Conservation (phyloP, 2,329 filamentous ascomycete genomes). For the Penicillium sp. region DNA sequence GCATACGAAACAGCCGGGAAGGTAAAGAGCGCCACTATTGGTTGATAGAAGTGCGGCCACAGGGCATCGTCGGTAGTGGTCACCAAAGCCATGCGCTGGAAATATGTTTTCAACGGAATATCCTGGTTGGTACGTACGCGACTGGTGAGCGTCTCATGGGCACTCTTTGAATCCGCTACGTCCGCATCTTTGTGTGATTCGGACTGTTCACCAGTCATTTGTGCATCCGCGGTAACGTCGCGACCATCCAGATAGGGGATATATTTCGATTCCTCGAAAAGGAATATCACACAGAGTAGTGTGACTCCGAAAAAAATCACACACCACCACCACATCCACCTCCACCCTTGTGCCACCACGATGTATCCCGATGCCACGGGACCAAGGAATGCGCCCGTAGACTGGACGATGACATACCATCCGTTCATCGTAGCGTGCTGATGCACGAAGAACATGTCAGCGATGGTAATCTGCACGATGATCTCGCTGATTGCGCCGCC, state of each 20-base stretch:
- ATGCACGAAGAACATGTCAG: conserved; percentile 52
- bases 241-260: conserved; percentile 15
- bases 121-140: conserved; percentile 22
- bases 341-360: conserved; percentile 48
- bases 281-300: conserved; percentile 46
- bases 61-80: conserved; percentile 19
- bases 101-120: conserved; percentile 46
- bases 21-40: conserved; percentile 30
- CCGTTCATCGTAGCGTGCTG: conserved; percentile 50
- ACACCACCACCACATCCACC: conserved; percentile 54
- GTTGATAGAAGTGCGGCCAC: conserved; percentile 29
- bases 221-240: neutral
- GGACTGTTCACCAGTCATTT: conserved; percentile 3
- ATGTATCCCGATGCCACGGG: conserved; percentile 36
- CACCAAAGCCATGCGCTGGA: conserved; percentile 43
- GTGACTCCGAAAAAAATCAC: conserved; percentile 44
- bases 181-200: neutral
- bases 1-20: conserved; percentile 54
- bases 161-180: neutral
- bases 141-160: neutral
- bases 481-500: conserved; percentile 47
- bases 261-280: conserved; percentile 46
- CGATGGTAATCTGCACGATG: conserved; percentile 49
- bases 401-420: conserved; percentile 44
- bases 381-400: conserved; percentile 39